These are phyloP conservation scores for Melaleuca alternifolia DNA, from an alignment of 345 rosid species.

Conservation along the genomic window DNA sequence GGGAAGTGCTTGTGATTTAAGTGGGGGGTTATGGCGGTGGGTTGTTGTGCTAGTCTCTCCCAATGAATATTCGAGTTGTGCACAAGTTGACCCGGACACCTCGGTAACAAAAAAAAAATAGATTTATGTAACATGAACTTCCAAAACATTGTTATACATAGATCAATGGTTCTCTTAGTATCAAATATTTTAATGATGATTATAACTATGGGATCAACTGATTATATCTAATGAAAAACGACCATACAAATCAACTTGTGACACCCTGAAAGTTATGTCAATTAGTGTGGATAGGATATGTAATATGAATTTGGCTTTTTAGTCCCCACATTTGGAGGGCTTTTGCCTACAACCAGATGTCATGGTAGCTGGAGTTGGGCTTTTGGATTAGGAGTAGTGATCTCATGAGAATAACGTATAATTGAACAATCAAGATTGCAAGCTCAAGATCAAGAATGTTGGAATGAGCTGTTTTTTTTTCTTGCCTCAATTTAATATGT, in stretches of 20 bases:
- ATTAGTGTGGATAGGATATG: not conserved
- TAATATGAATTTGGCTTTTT: not conserved
- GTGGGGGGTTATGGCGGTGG: no score
- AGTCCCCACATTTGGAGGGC: not conserved
- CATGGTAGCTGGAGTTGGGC: not conserved
- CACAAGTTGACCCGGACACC: no score
- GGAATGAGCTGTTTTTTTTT: not conserved
- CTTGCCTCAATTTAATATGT: not conserved
- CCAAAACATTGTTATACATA: no score
- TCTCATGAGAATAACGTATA: not conserved
- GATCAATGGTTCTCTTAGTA: no score
- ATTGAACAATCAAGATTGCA: not conserved
- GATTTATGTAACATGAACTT: no score
- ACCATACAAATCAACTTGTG: not conserved
- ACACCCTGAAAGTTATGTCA: not conserved
- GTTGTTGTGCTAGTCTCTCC: no score
- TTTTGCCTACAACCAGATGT: not conserved
- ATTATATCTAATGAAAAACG: no score
- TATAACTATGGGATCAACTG: not conserved
- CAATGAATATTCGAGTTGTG: no score
- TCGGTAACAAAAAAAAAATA: no score
- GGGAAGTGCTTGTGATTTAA: no score
- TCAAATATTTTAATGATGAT: no score
- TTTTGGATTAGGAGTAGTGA: no score
- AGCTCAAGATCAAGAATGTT: not conserved